Conservation (phyloP, 768 basidiomycete genomes). For the Daedaleopsis sinensis region DNA sequence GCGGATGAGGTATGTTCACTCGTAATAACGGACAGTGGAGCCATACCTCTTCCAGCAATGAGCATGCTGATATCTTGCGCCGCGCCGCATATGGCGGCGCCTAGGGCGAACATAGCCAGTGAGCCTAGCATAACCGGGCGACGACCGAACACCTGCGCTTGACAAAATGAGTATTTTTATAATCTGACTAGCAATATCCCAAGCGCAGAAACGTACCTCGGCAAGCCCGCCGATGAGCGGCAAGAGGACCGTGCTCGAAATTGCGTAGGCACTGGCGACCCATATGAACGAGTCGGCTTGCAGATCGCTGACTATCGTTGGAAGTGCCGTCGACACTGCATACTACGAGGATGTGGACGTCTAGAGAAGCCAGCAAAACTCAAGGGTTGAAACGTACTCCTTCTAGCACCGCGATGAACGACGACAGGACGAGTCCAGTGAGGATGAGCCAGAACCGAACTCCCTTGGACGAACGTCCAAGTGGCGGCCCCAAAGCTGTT, state of each 20-base stretch:
- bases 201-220: constrained; percentile 10
- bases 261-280: constrained; percentile 33
- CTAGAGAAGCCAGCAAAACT: no score
- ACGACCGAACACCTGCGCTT: constrained; percentile 34
- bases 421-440: background rate
- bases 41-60: constrained; percentile 37
- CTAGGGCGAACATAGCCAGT: constrained; percentile 39
- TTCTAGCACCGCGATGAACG: constrained; percentile 12
- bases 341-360: background rate
- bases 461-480: background rate
- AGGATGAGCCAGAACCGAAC: constrained; percentile 5
- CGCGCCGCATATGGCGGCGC: constrained; percentile 40
- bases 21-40: background rate
- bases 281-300: constrained; percentile 20
- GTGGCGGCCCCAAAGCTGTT: no score
- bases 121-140: constrained; percentile 32
- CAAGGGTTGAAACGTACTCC: background rate
- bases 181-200: background rate
- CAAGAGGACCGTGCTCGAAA: constrained; percentile 37
- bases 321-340: constrained; percentile 15
- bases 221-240: constrained; percentile 36
- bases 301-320: constrained; percentile 13
- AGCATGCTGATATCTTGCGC: constrained; percentile 41
- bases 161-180: background rate
- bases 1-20: background rate